A percentile compares a stretch with the other conserved stretches of the same genome.
Conservation (phyloP, 768 basidiomycete species). For the Tulasnella sp. region DNA sequence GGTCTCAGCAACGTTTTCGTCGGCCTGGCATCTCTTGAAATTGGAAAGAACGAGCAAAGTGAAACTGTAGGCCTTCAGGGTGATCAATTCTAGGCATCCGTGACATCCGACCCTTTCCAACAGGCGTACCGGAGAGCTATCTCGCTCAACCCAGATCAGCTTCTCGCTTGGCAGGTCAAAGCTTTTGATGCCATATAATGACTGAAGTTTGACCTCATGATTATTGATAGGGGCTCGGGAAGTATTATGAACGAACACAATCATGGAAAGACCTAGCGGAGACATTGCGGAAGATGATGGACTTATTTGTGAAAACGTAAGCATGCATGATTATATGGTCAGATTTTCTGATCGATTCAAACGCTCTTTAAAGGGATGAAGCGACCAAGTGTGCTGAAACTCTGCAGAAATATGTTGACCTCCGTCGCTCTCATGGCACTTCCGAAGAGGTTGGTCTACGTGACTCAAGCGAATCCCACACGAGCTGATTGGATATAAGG, state of each 20-base stretch:
- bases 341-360: background rate
- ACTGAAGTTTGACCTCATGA: background rate
- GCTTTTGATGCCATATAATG: background rate
- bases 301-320: slow-evolving; percentile 48
- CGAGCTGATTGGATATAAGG: slow-evolving; percentile 28
- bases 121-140: slow-evolving; percentile 76
- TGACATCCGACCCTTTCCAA: background rate
- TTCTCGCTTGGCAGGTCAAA: slow-evolving; percentile 73
- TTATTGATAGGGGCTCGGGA: slow-evolving; percentile 48
- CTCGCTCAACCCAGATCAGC: slow-evolving; percentile 50
- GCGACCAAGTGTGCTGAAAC: slow-evolving; percentile 67
- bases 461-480: background rate
- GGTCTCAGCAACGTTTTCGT: background rate
- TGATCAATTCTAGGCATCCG: background rate
- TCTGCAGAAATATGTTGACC: slow-evolving; percentile 62
- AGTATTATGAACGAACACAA: slow-evolving; percentile 54
- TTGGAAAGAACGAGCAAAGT: slow-evolving; percentile 57
- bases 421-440: slow-evolving; percentile 49
- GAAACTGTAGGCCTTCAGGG: slow-evolving; percentile 57
- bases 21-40: slow-evolving; percentile 57
- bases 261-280: slow-evolving; percentile 48
- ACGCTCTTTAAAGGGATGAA: slow-evolving; percentile 43
- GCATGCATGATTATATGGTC: slow-evolving; percentile 16
- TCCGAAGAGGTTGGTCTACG: slow-evolving; percentile 38
- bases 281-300: slow-evolving; percentile 43